Evolutionary conservation across 2,329 filamentous ascomycete species (phyloP).

Genomic region (Ophiocordyceps australis): DNA sequence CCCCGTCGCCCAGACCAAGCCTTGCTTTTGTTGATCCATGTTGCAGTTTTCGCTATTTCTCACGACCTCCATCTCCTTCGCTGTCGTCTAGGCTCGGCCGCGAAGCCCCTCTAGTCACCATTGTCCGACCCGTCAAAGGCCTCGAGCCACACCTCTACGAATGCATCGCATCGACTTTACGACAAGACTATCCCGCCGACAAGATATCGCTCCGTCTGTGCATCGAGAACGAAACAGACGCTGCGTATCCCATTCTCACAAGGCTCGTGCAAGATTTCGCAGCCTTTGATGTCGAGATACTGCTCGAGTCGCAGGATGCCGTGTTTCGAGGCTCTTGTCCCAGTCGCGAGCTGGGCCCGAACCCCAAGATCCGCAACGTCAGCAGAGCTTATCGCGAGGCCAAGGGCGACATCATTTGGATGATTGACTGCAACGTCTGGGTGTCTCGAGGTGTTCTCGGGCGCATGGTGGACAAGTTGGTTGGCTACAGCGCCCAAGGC

Average conservation of each 20-base stretch:
- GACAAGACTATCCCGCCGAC: constrained; percentile 59
- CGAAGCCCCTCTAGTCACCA: constrained; percentile 62
- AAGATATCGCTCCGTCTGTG: constrained; percentile 73
- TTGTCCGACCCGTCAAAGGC: constrained; percentile 87
- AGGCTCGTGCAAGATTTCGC: constrained; percentile 59
- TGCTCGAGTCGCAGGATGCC: constrained; percentile 71
- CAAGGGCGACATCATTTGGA: constrained; percentile 77
- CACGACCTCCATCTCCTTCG: constrained; percentile 25
- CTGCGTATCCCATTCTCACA: constrained; percentile 57
- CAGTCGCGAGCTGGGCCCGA: constrained; percentile 56
- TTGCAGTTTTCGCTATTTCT: constrained; percentile 32
- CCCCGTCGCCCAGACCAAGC: neutral
- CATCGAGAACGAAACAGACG: constrained; percentile 54
- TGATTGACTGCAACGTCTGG: constrained; percentile 96
- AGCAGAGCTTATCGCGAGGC: constrained; percentile 84
- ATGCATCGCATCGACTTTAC: constrained; percentile 74
- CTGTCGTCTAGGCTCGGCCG: constrained; percentile 29
- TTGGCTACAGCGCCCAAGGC: constrained; percentile 40
- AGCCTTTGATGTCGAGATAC: constrained; percentile 48
- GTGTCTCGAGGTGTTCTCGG: constrained; percentile 60
- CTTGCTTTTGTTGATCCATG: constrained; percentile 1
- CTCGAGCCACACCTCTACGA: constrained; percentile 82
- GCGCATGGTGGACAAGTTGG: constrained; percentile 77
- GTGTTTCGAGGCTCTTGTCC: constrained; percentile 36
- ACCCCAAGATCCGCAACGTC: constrained; percentile 97